These are phyloP conservation scores for Penicillium angulare DNA, from an alignment of 495 filamentous ascomycete species.

Conservation along the genomic window DNA sequence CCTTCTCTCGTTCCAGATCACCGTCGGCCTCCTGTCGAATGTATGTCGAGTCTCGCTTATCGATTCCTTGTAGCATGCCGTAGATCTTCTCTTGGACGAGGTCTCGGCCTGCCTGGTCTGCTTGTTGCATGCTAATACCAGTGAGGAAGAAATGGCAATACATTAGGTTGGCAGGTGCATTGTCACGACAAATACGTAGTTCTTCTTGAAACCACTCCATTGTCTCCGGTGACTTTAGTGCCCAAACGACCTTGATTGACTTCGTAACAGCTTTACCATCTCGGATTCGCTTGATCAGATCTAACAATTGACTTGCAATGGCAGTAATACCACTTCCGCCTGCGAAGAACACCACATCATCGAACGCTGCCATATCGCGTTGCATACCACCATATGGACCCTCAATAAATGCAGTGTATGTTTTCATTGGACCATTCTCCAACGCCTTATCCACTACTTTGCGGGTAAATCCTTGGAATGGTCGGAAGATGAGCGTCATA, in stretches of 20 bases:
- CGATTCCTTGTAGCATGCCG: conserved; percentile 74
- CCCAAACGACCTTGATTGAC: conserved; percentile 88
- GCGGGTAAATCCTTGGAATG: conserved; percentile 84
- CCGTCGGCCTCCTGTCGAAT: conserved; percentile 79
- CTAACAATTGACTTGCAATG: conserved; percentile 82
- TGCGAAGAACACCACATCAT: conserved; percentile 87
- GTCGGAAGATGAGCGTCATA: conserved; percentile 85
- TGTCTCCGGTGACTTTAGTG: conserved; percentile 81
- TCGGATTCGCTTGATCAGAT: conserved; percentile 91
- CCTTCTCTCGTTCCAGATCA: conserved; percentile 72
- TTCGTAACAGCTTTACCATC: conserved; percentile 90
- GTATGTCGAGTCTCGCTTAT: conserved; percentile 75
- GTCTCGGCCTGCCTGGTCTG: conserved; percentile 55
- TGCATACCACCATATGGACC: conserved; percentile 95
- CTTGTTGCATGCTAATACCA: conserved; percentile 28
- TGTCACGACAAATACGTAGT: conserved; percentile 81
- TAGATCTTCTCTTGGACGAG: conserved; percentile 81
- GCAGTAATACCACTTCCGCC: conserved; percentile 95
- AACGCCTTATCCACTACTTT: conserved; percentile 75
- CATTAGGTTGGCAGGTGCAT: conserved; percentile 77
- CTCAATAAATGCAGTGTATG: conserved; percentile 86
- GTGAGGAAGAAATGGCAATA: conserved; percentile 95
- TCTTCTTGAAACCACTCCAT: conserved; percentile 99
- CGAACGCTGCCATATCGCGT: conserved; percentile 86
- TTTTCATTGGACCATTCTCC: conserved; percentile 78